Evolutionary conservation across 225 moss, liverwort and hornwort genomes (phyloP), one percentile per base, ranked within the genome.

Genomic region (Lunularia cruciata): DNA sequence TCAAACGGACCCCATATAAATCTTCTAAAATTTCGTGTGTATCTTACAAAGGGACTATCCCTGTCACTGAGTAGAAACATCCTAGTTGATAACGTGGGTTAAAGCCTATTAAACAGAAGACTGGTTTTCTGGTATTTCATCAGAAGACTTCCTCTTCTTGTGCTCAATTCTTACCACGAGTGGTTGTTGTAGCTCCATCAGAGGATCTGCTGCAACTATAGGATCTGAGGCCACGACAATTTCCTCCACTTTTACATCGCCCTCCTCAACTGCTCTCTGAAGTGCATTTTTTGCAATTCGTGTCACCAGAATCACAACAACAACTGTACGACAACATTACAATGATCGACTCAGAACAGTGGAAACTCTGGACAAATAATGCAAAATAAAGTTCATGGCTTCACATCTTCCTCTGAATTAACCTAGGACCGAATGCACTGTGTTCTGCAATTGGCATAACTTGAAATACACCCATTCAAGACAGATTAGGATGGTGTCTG

Each of bases 271-370:
- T 25, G 82, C 82, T 63, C 65, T 65, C 46, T 74, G 73, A 36
- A 85, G 65, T n/a, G 82, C 85, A 61, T 82, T 74, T 67, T 74
- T 82, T 33, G 85, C 85, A 57, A 82, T 70, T 68, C 82, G 82
- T 47, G 85, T 82, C 64, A 85, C 74, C 32, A 85, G 13, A 32
- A 82, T 64, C 23, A 76, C 74, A 6, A 77, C 49, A 6, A 82
- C 52, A 70, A 77, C 85, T 85, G 76, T 79, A 74, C 10, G 58
- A n/a, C 25, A 57, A 58, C 18, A 58, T 40, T 45, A 43, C 43
- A 31, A 64, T 22, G 28, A 42, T 19, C 6, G 13, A 40, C 6
- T 40, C 40, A 40, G 40, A 40, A 40, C 40, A 6, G n/a, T n/a
- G n/a, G n/a, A n/a, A n/a, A n/a, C n/a, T n/a, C n/a, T n/a, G n/a